Evolutionary conservation across 768 basidiomycete genomes (phyloP).

Genomic region (Rhodotorula taiwanensis): DNA sequence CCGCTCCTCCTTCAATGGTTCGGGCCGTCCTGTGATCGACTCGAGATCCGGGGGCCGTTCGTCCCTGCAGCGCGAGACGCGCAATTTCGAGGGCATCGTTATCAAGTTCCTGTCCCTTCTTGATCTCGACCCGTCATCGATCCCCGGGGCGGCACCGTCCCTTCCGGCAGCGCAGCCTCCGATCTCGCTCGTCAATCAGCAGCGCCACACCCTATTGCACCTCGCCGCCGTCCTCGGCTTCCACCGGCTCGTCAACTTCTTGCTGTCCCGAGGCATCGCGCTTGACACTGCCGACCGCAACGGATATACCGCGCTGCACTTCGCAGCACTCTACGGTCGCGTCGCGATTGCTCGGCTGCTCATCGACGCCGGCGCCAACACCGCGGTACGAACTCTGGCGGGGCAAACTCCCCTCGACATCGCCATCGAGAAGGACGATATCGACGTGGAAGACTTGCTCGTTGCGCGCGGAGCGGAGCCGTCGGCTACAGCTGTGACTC

Average conservation of each 20-base stretch:
- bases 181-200: slow-evolving; percentile 61
- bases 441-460: slow-evolving; percentile 43
- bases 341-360: slow-evolving; percentile 60
- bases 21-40: not conserved
- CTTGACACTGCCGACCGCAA: slow-evolving; percentile 78
- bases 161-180: slow-evolving; percentile 49
- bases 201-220: slow-evolving; percentile 83
- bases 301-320: slow-evolving; percentile 83
- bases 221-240: slow-evolving; percentile 75
- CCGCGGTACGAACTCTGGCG: slow-evolving; percentile 43
- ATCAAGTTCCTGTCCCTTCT: slow-evolving; percentile 73
- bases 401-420: slow-evolving; percentile 47
- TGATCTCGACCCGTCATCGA: slow-evolving; percentile 54
- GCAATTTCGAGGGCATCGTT: slow-evolving; percentile 66
- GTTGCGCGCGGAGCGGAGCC: not conserved
- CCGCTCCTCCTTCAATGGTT: slow-evolving; percentile 11
- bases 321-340: slow-evolving; percentile 65
- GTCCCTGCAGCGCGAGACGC: slow-evolving; percentile 23
- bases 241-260: slow-evolving; percentile 60
- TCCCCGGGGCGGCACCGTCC: slow-evolving; percentile 46
- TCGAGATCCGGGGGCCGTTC: not conserved
- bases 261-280: slow-evolving; percentile 66
- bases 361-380: slow-evolving; percentile 71
- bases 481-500: not conserved
- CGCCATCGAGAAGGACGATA: slow-evolving; percentile 44